These are phyloP conservation scores for Tylopilus felleus DNA, from an alignment of 768 basidiomycete genomes.

Conservation along the genomic window DNA sequence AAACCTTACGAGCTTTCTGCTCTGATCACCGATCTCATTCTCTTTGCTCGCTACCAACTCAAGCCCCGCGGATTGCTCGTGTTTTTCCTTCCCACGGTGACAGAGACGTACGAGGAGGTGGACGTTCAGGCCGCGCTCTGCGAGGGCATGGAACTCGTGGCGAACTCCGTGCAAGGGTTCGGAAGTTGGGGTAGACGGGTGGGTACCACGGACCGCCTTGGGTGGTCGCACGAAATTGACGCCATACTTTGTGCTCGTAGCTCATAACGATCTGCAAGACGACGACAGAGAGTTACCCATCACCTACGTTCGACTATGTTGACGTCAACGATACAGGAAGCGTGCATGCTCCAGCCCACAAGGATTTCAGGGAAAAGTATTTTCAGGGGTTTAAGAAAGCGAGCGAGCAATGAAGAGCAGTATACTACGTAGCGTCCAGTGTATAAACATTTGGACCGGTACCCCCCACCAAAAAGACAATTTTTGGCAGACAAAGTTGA, in stretches of 20 bases:
- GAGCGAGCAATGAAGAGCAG: constrained; percentile 4
- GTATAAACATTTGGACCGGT: too few species aligned
- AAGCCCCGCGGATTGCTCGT: constrained; percentile 87
- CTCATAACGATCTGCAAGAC: constrained; percentile 88
- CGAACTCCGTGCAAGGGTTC: constrained; percentile 90
- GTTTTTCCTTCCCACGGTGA: constrained; percentile 92
- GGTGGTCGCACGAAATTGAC: constrained; percentile 2
- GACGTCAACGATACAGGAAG: constrained; percentile 7
- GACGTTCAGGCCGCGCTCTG: constrained; percentile 79
- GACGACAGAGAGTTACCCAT: constrained; percentile 40
- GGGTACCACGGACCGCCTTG: constrained; percentile 28
- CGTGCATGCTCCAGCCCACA: constrained; percentile 74
- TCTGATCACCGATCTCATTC: constrained; percentile 76
- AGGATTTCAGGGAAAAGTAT: constrained; percentile 85
- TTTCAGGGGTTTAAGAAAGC: constrained; percentile 73
- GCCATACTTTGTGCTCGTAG: constrained; percentile 38
- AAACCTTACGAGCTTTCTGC: constrained; percentile 89
- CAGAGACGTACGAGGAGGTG: constrained; percentile 84
- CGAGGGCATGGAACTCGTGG: constrained; percentile 83
- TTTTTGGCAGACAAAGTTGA: neutral
- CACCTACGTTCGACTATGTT: constrained; percentile 50
- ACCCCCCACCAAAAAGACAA: too few species aligned
- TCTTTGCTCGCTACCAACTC: constrained; percentile 78
- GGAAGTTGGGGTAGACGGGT: constrained; percentile 94
- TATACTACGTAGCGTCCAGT: too few species aligned